These are phyloP conservation scores for Yamadazyma laniorum DNA, from an alignment of 805 yeast genomes.

Conservation along the genomic window DNA sequence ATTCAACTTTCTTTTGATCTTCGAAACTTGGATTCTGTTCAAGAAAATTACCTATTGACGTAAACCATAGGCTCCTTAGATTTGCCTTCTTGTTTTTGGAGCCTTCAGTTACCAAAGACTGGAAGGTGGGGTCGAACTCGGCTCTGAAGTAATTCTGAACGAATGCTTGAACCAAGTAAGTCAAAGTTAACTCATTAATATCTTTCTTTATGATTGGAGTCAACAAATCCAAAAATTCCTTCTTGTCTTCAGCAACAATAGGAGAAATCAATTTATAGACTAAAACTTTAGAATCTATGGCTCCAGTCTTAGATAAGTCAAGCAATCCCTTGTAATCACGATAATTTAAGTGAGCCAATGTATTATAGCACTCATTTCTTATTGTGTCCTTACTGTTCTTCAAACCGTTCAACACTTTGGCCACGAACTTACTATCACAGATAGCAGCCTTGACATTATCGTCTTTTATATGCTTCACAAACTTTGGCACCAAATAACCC, in stretches of 20 bases:
- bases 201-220: constrained; percentile 65
- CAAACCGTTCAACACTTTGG: constrained; percentile 34
- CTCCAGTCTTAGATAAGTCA: constrained; percentile 52
- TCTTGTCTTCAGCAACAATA: constrained; percentile 23
- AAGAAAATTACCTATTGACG: constrained; percentile 40
- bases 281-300: constrained; percentile 63
- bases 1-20: constrained; percentile 34
- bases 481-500: constrained; percentile 48
- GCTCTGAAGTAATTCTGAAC: constrained; percentile 42
- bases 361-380: constrained; percentile 46
- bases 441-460: constrained; percentile 16
- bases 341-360: constrained; percentile 19
- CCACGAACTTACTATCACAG: constrained; percentile 28
- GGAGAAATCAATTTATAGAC: constrained; percentile 45
- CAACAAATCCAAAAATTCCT: constrained; percentile 42
- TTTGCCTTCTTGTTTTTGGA: constrained; percentile 61
- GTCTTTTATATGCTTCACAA: constrained; percentile 32
- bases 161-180: constrained; percentile 48
- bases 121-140: constrained; percentile 16
- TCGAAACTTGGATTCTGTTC: constrained; percentile 20
- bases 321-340: constrained; percentile 33
- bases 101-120: constrained; percentile 49
- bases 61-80: constrained; percentile 67
- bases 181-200: constrained; percentile 64
- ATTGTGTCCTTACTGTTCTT: constrained; percentile 72